These are phyloP conservation scores for Kwoniella sp. DNA, from an alignment of 768 basidiomycete genomes.

Conservation along the genomic window DNA sequence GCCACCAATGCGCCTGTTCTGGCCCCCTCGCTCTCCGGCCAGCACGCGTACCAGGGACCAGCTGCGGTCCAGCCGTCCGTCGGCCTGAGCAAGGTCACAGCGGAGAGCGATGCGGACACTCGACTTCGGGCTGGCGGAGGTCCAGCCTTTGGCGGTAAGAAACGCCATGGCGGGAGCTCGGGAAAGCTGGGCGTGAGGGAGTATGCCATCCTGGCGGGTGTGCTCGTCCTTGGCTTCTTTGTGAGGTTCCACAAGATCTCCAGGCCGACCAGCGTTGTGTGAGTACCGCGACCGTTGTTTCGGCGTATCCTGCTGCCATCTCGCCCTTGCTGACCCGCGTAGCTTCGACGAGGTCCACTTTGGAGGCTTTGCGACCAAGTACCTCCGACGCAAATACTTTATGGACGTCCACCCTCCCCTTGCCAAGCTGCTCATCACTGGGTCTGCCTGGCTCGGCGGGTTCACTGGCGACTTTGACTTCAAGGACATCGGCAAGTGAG, in stretches of 20 bases:
- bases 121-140: conserved; percentile 12
- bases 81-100: conserved; percentile 1
- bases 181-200: conserved; percentile 32
- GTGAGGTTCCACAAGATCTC: conserved; percentile 84
- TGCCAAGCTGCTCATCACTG: conserved; percentile 89
- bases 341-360: conserved; percentile 99
- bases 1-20: too few species aligned
- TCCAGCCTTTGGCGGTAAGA: conserved; percentile 23
- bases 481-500: conserved; percentile 92
- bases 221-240: conserved; percentile 60
- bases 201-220: conserved; percentile 24
- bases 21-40: too few species aligned
- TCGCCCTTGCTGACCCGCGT: conserved; percentile 6
- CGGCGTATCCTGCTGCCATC: neutral
- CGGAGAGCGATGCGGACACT: conserved; percentile 34
- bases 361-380: conserved; percentile 90
- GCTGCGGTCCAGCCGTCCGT: conserved; percentile 1
- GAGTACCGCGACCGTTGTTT: conserved; percentile 48
- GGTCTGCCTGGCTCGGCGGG: conserved; percentile 79
- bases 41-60: too few species aligned
- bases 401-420: conserved; percentile 94
- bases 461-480: conserved; percentile 95
- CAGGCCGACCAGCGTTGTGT: conserved; percentile 89
- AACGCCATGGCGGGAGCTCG: conserved; percentile 7
- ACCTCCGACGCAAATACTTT: conserved; percentile 73